These are phyloP conservation scores for Daldinia sp. DNA, from an alignment of 2,329 filamentous ascomycete species.

Conservation along the genomic window DNA sequence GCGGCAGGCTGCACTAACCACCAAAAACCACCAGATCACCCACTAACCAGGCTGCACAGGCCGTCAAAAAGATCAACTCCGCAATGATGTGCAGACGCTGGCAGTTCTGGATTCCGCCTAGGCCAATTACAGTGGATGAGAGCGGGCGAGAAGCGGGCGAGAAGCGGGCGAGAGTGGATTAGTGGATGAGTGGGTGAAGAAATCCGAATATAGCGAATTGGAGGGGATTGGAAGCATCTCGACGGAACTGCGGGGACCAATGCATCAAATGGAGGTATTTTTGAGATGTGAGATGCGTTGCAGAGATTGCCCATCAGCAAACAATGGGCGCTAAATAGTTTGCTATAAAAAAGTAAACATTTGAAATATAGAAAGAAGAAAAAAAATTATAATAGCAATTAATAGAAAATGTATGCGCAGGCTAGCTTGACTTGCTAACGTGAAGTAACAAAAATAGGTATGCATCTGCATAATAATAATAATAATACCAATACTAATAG, in stretches of 20 bases:
- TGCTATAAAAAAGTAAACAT: conserved; percentile 26
- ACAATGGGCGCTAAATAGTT: conserved; percentile 9
- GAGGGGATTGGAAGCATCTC: conserved; percentile 28
- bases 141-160: neutral
- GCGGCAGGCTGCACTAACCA: conserved; percentile 5
- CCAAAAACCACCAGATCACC: too few species aligned
- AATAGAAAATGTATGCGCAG: neutral
- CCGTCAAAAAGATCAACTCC: conserved; percentile 14
- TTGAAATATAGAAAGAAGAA: neutral
- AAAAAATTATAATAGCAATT: conserved; percentile 7
- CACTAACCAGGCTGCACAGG: neutral
- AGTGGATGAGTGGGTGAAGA: conserved; percentile 7
- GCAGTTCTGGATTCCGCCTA: conserved; percentile 17
- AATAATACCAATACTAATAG: too few species aligned
- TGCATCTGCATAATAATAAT: conserved; percentile 9
- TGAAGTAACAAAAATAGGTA: conserved; percentile 28
- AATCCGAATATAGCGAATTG: conserved; percentile 31
- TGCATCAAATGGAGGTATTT: conserved; percentile 1
- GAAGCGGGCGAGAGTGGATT: too few species aligned
- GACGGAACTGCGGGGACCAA: conserved; percentile 19
- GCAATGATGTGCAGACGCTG: conserved; percentile 33
- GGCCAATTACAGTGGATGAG: conserved; percentile 13
- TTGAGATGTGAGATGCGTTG: conserved; percentile 3
- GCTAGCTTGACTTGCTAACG: conserved; percentile 13
- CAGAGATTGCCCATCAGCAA: conserved; percentile 2